Conservation (phyloP, 305 asterid genomes). For the Fraxinus dipetala region DNA sequence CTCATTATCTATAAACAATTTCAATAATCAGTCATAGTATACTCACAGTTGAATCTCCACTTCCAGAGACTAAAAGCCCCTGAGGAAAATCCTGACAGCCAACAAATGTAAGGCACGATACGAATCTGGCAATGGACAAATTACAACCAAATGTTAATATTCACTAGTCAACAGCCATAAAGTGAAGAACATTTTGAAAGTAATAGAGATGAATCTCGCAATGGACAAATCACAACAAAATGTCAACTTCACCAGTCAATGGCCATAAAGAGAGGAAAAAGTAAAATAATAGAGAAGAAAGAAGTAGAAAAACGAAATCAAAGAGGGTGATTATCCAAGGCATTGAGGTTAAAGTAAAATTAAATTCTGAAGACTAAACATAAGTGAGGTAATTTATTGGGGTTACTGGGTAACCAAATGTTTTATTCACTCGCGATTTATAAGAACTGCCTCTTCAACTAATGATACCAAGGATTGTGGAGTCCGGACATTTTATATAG, state of each 20-base stretch:
- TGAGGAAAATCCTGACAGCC: conserved; percentile 41
- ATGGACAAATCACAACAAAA: not conserved
- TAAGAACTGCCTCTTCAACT: not conserved
- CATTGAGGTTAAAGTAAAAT: not conserved
- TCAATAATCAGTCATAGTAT: not conserved
- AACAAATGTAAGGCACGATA: conserved; percentile 70
- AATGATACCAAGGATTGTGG: not conserved
- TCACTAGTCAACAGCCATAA: not conserved
- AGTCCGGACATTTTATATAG: not conserved
- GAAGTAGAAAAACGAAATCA: not conserved
- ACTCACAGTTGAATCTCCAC: conserved; percentile 99
- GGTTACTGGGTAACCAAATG: not conserved
- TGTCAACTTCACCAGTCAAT: not conserved
- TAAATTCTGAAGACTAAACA: not conserved
- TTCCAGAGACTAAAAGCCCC: conserved; percentile 75
- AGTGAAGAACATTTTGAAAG: not conserved
- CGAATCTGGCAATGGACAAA: conserved; percentile 56
- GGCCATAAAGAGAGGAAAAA: not conserved
- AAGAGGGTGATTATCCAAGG: not conserved
- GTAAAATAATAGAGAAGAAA: not conserved
- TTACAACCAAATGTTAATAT: conserved; percentile 7
- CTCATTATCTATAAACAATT: not conserved
- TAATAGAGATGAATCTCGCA: not conserved
- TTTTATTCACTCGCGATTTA: not conserved
- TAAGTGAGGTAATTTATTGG: not conserved